These are phyloP conservation scores for Lantana camara DNA, from an alignment of 257 asterid genomes.

Conservation along the genomic window DNA sequence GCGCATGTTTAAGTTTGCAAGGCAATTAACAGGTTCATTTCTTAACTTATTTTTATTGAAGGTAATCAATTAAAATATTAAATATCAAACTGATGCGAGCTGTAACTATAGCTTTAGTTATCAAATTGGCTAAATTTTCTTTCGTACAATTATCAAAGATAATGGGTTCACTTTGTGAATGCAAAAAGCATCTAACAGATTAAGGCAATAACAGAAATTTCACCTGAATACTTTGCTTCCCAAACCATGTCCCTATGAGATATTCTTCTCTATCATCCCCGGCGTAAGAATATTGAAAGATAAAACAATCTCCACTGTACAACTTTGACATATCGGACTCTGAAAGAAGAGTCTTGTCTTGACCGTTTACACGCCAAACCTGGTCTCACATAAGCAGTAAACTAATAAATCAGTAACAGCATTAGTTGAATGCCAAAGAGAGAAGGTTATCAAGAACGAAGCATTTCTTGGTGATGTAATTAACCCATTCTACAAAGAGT, in stretches of 20 bases:
- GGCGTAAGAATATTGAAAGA: constrained; percentile 66
- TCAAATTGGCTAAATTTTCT: not conserved
- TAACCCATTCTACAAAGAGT: constrained; percentile 6
- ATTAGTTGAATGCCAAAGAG: no score
- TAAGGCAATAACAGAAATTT: constrained; percentile 21
- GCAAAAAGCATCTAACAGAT: constrained; percentile 10
- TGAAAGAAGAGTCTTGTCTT: constrained; percentile 47
- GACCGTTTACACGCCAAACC: constrained; percentile 79
- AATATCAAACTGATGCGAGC: not conserved
- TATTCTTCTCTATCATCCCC: constrained; percentile 64
- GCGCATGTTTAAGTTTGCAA: constrained; percentile 9
- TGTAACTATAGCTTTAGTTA: not conserved
- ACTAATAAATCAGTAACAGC: constrained; percentile 15
- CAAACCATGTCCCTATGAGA: constrained; percentile 83
- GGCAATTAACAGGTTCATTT: not conserved
- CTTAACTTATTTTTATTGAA: not conserved
- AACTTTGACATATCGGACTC: constrained; percentile 54
- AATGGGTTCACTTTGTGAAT: not conserved
- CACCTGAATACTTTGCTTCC: constrained; percentile 71
- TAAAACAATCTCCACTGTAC: constrained; percentile 84
- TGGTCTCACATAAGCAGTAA: constrained; percentile 33
- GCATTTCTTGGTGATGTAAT: constrained; percentile 10
- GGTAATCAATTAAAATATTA: not conserved
- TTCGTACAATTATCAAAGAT: constrained; percentile 12
- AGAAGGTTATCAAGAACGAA: no score